These are phyloP conservation scores for Trichoderma oligosporum DNA, from an alignment of 2,329 filamentous ascomycete genomes.

Conservation along the genomic window DNA sequence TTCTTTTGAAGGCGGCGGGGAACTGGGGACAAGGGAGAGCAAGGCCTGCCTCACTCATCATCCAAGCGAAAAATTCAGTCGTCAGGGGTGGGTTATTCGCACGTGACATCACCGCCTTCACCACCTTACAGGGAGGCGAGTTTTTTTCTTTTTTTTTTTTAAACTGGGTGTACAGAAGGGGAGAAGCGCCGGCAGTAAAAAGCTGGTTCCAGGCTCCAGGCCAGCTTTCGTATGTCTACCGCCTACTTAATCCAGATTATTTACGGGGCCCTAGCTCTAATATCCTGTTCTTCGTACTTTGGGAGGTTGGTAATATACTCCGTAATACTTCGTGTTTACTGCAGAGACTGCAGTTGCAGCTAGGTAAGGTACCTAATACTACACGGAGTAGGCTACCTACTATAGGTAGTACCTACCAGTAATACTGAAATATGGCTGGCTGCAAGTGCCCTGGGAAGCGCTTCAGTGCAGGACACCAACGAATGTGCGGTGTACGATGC, in stretches of 20 bases:
- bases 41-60: constrained; percentile 16
- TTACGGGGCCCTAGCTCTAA: not conserved
- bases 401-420: not conserved
- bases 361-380: too few relatives aligned
- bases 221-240: not conserved
- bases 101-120: constrained; percentile 35
- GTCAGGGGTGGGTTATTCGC: constrained; percentile 30
- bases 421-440: not conserved
- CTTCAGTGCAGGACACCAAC: not conserved
- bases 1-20: constrained; percentile 44
- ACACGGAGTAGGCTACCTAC: not conserved
- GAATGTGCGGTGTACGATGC: constrained; percentile 14
- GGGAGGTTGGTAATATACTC: too few relatives aligned
- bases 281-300: constrained; percentile 13
- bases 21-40: constrained; percentile 36
- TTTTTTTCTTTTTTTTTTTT: not conserved
- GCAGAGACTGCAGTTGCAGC: too few relatives aligned
- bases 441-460: not conserved
- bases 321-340: too few relatives aligned
- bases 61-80: constrained; percentile 45
- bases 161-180: not conserved
- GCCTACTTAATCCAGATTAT: not conserved
- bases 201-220: not conserved
- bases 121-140: too few relatives aligned
- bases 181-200: constrained; percentile 6